A percentile compares a stretch with the other conserved stretches of the same genome.
Evolutionary conservation across 2,329 filamentous ascomycete genomes (phyloP).

Genomic region (Cercospora nicotianae): DNA sequence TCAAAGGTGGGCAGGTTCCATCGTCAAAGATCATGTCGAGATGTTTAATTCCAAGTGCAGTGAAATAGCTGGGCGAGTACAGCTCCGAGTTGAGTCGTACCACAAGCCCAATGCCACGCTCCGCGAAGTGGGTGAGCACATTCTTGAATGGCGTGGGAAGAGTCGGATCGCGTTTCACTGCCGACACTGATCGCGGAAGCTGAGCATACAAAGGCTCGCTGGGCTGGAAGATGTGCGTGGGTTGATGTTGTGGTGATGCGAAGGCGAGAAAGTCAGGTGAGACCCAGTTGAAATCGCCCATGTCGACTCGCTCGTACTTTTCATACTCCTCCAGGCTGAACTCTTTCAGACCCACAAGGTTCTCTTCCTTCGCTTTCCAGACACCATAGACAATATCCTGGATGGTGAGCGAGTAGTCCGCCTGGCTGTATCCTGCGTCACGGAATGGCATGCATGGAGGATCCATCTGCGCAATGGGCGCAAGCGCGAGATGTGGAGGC

Average conservation of each 20-base stretch:
- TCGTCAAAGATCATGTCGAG: conserved; percentile 99
- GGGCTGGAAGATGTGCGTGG: conserved; percentile 69
- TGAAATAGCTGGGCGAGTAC: conserved; percentile 97
- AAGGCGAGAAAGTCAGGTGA: conserved; percentile 94
- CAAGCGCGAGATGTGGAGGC: conserved; percentile 92
- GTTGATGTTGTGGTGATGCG: conserved; percentile 85
- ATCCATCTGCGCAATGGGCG: conserved; percentile 93
- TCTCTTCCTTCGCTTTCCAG: conserved; percentile 97
- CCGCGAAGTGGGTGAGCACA: conserved; percentile 83
- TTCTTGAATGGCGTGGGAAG: conserved; percentile 93
- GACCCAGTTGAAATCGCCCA: conserved; percentile 99
- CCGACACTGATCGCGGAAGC: conserved; percentile 73
- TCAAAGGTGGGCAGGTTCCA: conserved; percentile 87
- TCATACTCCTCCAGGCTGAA: conserved; percentile 98
- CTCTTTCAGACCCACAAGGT: conserved; percentile 84
- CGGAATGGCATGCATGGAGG: conserved; percentile 98
- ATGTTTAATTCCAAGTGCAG: conserved; percentile 89
- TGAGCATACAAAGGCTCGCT: conserved; percentile 71
- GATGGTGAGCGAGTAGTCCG: conserved; percentile 91
- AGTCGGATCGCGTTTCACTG: conserved; percentile 64
- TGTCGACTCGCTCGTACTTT: conserved; percentile 89
- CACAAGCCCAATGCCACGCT: conserved; percentile 86
- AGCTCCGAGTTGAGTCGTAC: conserved; percentile 93
- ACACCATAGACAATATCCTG: conserved; percentile 98
- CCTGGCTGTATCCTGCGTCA: conserved; percentile 96